phyloP scores from a whole-genome alignment of 2,329 filamentous ascomycete genomes.

The Colletotrichum cordylinicola region DNA sequence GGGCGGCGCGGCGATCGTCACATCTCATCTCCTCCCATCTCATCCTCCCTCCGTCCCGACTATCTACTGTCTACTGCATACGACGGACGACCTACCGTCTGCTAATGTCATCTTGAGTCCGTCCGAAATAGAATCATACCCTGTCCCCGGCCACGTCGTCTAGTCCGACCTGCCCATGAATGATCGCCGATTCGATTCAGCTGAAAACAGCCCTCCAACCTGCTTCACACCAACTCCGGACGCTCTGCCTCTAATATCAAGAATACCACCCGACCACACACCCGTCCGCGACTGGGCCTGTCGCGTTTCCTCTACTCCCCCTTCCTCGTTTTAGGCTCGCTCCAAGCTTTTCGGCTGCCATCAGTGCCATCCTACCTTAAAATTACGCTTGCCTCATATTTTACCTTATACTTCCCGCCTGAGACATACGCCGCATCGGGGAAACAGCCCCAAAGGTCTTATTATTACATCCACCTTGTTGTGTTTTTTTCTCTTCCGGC shows the following conservation, averaged over 20 bases:
- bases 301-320: not conserved
- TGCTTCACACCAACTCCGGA: not conserved
- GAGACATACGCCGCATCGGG: conserved; percentile 15
- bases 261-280: not conserved
- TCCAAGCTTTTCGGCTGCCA: not conserved
- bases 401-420: conserved; percentile 8
- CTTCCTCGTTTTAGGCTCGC: not conserved
- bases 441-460: not conserved
- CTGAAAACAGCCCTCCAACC: not conserved
- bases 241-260: not conserved
- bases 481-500: not conserved
- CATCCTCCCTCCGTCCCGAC: not conserved
- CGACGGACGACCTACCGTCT: not conserved
- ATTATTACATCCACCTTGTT: not conserved
- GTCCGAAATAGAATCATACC: not conserved
- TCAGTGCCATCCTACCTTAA: not conserved
- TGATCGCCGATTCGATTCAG: not conserved
- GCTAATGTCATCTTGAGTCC: not conserved
- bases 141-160: not conserved
- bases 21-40: not conserved
- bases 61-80: not conserved
- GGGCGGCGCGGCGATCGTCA: not conserved
- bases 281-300: not conserved
- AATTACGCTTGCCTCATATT: not conserved
- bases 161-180: not conserved